Base-by-base conservation (phyloP, 2,329 filamentous ascomycete species). In the Bipolaris bicolor region DNA sequence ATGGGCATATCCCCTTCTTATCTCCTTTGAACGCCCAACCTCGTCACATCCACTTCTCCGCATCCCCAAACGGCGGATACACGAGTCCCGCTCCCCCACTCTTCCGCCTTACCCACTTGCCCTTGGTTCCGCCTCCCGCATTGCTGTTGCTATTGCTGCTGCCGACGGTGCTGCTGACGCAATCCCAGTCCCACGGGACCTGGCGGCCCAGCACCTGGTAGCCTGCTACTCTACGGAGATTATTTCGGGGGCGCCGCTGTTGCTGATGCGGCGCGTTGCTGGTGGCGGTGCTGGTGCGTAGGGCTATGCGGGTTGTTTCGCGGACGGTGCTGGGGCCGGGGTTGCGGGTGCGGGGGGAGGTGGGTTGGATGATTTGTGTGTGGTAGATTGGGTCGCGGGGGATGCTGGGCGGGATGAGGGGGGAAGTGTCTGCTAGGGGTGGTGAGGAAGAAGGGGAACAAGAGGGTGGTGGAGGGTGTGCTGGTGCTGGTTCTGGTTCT, bases 151-250 rank as follows among this genome's bases (percentile, higher is more conserved):
- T 20, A 20, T 20, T 57, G 39, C 67, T 68, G 3, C 66, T 68
- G 3, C 62, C 65, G 3, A 59, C 63, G 1, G 64, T 64, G 50
- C 70, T 74, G 49, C 70, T 73, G 11, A 75, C 61, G 31, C 71
- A 74, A 24, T 75, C 72, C 72, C 72, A 75, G 52, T 68, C 65
- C 69, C 72, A 75, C 7, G 72, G 72, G 3, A 72, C 67, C 33
- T 69, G 62, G 26, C 47, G 58, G 0, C 71, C 67, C n/a, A 72
- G 31, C 0, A 74, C 66, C 22, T 75, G 68, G 36, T 73, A 75
- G 1, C 70, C 72, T 9, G 70, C 69, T 15, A 75, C 70, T 36
- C 70, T 55, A 22, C 70, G 55, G 43, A 72, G 40, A 1, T 65
- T 52, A 2, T 60, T 60, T 26, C 66, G 18, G 6, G 33, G 20